Conservation (phyloP, 768 basidiomycete genomes). For the Hericium erinaceus region DNA sequence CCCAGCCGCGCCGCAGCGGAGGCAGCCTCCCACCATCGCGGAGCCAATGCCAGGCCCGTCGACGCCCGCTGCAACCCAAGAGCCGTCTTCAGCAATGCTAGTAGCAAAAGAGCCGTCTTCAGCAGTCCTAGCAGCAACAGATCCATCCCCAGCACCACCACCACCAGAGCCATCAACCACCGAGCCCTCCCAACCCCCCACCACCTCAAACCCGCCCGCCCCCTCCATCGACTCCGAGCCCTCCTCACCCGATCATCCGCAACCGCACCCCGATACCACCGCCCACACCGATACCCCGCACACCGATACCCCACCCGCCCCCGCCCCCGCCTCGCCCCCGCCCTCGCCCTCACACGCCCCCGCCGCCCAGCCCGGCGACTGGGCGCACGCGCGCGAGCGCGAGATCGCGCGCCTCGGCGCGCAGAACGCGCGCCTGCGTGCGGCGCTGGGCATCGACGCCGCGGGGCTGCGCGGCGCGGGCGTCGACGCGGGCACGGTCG, state of each 20-base stretch:
- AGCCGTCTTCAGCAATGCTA: no score
- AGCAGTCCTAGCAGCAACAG: neutral
- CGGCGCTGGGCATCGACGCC: slow-evolving; percentile 65
- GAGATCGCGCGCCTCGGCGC: slow-evolving; percentile 76
- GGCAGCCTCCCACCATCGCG: neutral
- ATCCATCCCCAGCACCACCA: neutral
- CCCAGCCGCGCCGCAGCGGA: slow-evolving; percentile 7
- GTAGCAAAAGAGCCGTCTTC: no score
- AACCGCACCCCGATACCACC: neutral
- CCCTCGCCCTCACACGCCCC: neutral
- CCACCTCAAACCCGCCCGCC: neutral
- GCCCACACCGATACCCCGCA: neutral
- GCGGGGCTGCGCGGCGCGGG: slow-evolving; percentile 36
- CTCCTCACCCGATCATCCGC: neutral
- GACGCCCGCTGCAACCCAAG: no score
- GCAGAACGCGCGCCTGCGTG: slow-evolving; percentile 77
- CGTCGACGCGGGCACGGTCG: slow-evolving; percentile 39
- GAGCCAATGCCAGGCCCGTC: neutral
- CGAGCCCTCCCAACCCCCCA: neutral
- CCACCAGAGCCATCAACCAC: neutral
- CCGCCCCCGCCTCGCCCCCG: neutral
- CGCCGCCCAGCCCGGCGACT: slow-evolving; percentile 37
- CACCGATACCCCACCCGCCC: neutral
- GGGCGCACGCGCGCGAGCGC: slow-evolving; percentile 79
- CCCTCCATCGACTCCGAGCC: neutral